A percentile compares a stretch with the other conserved stretches of the same genome.
Conservation (phyloP, 148 eudicot species). For the Rhododendron henanense region DNA sequence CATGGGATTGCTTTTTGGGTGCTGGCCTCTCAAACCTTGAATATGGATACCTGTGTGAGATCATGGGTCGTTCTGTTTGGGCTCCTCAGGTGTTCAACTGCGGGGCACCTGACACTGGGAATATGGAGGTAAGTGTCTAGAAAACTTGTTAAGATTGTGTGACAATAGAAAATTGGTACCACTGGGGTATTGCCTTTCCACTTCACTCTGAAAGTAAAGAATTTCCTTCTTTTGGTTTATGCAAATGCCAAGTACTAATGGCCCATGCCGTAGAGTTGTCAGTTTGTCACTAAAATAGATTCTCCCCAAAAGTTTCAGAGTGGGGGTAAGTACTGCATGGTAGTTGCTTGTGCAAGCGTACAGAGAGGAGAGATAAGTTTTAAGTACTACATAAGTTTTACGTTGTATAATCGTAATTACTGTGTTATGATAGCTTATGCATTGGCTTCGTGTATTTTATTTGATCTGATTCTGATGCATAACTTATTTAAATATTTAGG, state of each 20-base stretch:
- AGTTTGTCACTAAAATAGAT: background rate
- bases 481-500: slow-evolving; percentile 34
- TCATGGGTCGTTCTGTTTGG: slow-evolving; percentile 94
- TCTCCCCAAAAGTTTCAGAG: background rate
- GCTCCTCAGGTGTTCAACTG: slow-evolving; percentile 98
- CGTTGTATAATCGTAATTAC: background rate
- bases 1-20: slow-evolving; percentile 46
- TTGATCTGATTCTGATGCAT: slow-evolving; percentile 7
- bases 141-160: slow-evolving; percentile 4
- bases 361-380: background rate
- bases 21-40: slow-evolving; percentile 93
- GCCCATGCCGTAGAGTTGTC: background rate
- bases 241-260: background rate
- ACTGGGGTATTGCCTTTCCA: background rate
- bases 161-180: background rate
- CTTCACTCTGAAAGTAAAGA: background rate
- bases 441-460: background rate
- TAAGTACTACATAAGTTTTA: background rate
- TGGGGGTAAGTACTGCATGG: background rate
- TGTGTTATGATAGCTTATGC: background rate
- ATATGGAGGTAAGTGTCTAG: slow-evolving; percentile 75
- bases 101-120: slow-evolving; percentile 99
- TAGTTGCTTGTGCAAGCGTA: background rate
- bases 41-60: slow-evolving; percentile 95
- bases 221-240: background rate